Base-by-base conservation (phyloP, 192 early-diverging fungal species). In the Coemansia sp. region DNA sequence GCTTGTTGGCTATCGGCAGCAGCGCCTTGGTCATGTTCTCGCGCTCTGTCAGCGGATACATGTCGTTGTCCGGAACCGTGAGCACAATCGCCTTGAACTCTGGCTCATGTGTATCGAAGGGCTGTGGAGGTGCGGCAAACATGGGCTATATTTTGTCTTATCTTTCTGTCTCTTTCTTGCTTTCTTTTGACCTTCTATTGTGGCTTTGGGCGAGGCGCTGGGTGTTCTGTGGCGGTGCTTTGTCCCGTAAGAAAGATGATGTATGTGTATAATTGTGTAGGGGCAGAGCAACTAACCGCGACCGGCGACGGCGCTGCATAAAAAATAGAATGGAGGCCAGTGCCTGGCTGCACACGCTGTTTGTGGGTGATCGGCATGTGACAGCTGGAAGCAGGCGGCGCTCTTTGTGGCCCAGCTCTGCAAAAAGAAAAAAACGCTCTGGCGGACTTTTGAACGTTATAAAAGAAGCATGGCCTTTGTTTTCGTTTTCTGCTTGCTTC, bases 1-100 rank as follows among this genome's bases (percentile, higher is more conserved):
- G 98, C 74, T 92, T 91, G 74, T 97, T 97, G 1, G 91, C 96
- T 41, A 98, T 84, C 4, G 98, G 98, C 38, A 99, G 85, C 51
- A 97, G 86, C 3, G 96, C 96, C 78, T 99, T 98, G 54, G 98
- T 95, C 70, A 91, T 75, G 74, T 89, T 92, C 52, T 89, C 87
- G 55, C 90, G 91, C 64, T 94, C 91, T 7, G 90, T 88, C 71
- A 98, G 80, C 51, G 91, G 91, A 61, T 89, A 91, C 74, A 94
- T 77, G 68, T 67, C 73, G n/a, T 69, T 65, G 69, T 76, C 81
- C 3, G 69, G 67, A 36, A 78, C 53, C 2, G 81, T 73, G 18
- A 83, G 81, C 33, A 83, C 74, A 37, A 83, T 64, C 6, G 81
- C 81, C 68, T 62, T 75, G 62, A 83, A 72, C 65, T 83, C 81